Evolutionary conservation across 371 early-diverging fungal species (phyloP).

Genomic region (Funneliformis caledonium): DNA sequence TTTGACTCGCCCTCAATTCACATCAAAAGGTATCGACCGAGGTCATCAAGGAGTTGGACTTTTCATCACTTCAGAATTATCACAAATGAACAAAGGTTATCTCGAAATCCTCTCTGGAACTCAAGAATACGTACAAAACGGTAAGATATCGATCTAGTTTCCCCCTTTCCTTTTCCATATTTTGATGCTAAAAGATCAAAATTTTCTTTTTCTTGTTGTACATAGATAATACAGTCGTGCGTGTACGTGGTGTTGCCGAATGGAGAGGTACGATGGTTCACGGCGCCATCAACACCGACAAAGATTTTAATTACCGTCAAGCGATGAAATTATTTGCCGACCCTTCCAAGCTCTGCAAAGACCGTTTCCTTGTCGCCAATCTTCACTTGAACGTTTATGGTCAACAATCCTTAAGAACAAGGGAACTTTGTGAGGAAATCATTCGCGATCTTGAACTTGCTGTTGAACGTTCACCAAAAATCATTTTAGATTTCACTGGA

Average conservation of each 20-base stretch:
- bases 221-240: constrained; percentile 26
- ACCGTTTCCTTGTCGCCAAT: constrained; percentile 29
- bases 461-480: constrained; percentile 36
- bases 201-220: background rate
- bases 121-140: constrained; percentile 38
- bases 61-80: constrained; percentile 37
- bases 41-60: constrained; percentile 41
- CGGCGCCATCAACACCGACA: constrained; percentile 34
- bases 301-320: constrained; percentile 37
- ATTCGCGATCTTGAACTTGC: constrained; percentile 38
- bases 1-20: constrained; percentile 32
- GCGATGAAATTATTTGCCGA: constrained; percentile 37
- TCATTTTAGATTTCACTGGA: constrained; percentile 27
- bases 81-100: constrained; percentile 36
- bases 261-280: constrained; percentile 40
- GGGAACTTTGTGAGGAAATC: constrained; percentile 40
- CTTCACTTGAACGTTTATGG: constrained; percentile 33
- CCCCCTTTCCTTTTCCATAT: background rate
- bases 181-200: background rate
- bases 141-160: background rate
- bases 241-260: constrained; percentile 34
- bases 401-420: constrained; percentile 27
- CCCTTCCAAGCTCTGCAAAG: constrained; percentile 25
- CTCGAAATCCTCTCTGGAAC: constrained; percentile 37
- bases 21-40: constrained; percentile 34